These are phyloP conservation scores for Apostasia shenzhenica DNA, from an alignment of 106 monocot species.

Conservation along the genomic window DNA sequence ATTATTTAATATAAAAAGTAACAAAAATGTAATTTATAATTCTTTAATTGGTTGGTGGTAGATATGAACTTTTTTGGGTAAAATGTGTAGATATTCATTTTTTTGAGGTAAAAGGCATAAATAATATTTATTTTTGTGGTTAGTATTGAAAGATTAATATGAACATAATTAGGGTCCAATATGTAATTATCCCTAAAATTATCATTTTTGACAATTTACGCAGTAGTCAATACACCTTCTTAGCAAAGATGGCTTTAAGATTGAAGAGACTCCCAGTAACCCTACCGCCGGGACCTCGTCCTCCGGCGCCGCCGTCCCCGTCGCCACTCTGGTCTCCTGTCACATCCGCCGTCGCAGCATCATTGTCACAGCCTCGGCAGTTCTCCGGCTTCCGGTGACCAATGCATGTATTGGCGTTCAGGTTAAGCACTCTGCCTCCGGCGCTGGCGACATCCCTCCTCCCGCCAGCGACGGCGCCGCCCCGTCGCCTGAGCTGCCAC, in stretches of 20 bases:
- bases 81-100: no score
- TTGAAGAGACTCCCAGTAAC: slow-evolving; percentile 3
- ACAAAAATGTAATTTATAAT: no score
- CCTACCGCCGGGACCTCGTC: not conserved
- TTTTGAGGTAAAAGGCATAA: no score
- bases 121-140: no score
- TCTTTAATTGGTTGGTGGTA: no score
- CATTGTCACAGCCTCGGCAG: not conserved
- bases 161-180: no score
- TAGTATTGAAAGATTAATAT: no score
- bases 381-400: slow-evolving; percentile 7
- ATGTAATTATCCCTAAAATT: no score
- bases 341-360: not conserved
- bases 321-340: not conserved
- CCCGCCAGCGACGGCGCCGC: not conserved
- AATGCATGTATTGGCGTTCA: slow-evolving; percentile 22
- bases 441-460: not conserved
- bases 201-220: no score
- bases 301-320: not conserved
- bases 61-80: no score
- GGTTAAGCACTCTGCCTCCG: slow-evolving; percentile 7
- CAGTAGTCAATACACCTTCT: slow-evolving; percentile 8
- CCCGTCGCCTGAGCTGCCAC: slow-evolving; percentile 16
- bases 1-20: no score
- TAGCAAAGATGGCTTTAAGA: slow-evolving; percentile 14